A percentile compares a stretch with the other conserved stretches of the same genome.
phyloP scores from a whole-genome alignment of 352 stramenopile genomes.

The Phytopythium sindhum region DNA sequence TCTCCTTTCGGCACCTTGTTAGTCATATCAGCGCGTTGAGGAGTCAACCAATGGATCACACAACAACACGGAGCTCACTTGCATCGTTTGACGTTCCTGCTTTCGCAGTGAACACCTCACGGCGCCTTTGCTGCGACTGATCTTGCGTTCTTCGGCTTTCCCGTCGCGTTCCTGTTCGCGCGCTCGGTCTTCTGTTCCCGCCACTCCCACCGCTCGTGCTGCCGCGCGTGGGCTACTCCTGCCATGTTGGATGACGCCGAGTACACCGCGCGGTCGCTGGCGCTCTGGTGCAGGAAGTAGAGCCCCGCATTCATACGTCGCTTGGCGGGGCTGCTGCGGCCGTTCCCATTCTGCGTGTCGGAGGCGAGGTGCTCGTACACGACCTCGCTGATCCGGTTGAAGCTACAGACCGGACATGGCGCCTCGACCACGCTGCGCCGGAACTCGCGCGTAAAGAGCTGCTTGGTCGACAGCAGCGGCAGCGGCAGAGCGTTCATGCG shows the following conservation, averaged over 20 bases:
- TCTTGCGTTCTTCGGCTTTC: neutral
- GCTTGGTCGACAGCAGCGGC: conserved; percentile 59
- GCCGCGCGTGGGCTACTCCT: conserved; percentile 5
- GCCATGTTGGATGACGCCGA: conserved; percentile 8
- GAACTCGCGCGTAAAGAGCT: conserved; percentile 67
- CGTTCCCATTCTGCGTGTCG: conserved; percentile 1
- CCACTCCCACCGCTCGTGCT: conserved; percentile 57
- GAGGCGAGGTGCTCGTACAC: conserved; percentile 33
- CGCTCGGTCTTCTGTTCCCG: conserved; percentile 9
- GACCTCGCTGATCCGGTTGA: conserved; percentile 71
- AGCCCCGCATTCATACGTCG: conserved; percentile 11
- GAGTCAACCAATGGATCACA: neutral
- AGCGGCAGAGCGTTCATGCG: conserved; percentile 62
- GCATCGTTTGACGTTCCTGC: neutral
- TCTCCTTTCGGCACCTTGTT: neutral
- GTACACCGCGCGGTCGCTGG: conserved; percentile 25
- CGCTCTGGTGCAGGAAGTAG: conserved; percentile 60
- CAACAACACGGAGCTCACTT: neutral
- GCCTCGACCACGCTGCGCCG: conserved; percentile 54
- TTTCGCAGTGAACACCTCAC: neutral
- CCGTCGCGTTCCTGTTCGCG: neutral
- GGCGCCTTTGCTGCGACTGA: neutral
- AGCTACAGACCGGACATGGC: conserved; percentile 77
- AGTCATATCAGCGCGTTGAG: neutral
- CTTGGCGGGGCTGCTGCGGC: neutral